Evolutionary conservation across 768 basidiomycete genomes (phyloP).

Genomic region (Zangia roseola): DNA sequence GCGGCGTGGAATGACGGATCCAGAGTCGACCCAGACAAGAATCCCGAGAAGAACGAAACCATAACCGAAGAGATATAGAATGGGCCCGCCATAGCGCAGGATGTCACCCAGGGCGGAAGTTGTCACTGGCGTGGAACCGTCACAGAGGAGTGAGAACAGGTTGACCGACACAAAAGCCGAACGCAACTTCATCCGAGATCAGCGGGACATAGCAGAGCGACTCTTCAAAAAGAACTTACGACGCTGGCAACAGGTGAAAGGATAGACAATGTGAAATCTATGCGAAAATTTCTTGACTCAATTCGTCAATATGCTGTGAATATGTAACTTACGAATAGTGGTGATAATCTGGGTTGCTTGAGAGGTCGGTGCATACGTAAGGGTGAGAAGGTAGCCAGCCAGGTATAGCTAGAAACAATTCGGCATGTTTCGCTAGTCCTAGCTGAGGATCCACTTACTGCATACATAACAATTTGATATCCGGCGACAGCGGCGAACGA

Average conservation of each 20-base stretch:
- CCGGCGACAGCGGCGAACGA: conserved; percentile 73
- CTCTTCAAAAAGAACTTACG: conserved; percentile 39
- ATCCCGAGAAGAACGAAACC: conserved; percentile 56
- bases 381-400: conserved; percentile 63
- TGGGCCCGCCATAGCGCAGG: conserved; percentile 68
- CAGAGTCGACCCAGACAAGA: conserved; percentile 73
- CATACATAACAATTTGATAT: conserved; percentile 69
- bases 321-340: conserved; percentile 46
- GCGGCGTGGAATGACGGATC: conserved; percentile 48
- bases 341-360: conserved; percentile 54
- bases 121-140: conserved; percentile 48
- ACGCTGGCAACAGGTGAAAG: conserved; percentile 65
- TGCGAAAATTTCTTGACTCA: neutral
- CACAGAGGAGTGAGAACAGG: conserved; percentile 70
- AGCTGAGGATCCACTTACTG: conserved; percentile 44
- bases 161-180: conserved; percentile 76
- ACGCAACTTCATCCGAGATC: conserved; percentile 44
- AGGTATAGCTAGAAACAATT: conserved; percentile 50
- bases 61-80: conserved; percentile 67
- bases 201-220: neutral
- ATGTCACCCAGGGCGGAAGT: conserved; percentile 51
- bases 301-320: neutral
- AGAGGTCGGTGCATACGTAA: conserved; percentile 69
- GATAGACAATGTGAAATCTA: conserved; percentile 63
- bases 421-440: neutral